These are phyloP conservation scores for Rhizophagus prolifer DNA, from an alignment of 192 early-diverging fungal species.

Conservation along the genomic window DNA sequence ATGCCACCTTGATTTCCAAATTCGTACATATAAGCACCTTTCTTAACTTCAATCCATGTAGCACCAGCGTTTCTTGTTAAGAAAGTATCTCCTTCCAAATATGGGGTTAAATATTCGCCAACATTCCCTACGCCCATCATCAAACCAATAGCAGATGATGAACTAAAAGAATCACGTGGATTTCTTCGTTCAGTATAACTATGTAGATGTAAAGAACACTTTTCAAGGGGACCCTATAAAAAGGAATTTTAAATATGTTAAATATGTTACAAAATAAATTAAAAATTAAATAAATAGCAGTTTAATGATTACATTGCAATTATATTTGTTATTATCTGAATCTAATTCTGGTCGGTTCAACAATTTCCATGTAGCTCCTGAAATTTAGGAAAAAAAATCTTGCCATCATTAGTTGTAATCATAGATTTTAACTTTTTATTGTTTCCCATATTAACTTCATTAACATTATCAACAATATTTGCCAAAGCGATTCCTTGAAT, in stretches of 20 bases:
- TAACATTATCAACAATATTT: constrained; percentile 78
- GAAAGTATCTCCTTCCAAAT: constrained; percentile 79
- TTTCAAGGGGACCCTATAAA: constrained; percentile 6
- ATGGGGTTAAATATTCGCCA: constrained; percentile 60
- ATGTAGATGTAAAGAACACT: constrained; percentile 79
- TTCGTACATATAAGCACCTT: constrained; percentile 88
- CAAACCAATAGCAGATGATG: constrained; percentile 77
- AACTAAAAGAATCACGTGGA: constrained; percentile 76
- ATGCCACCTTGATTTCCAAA: constrained; percentile 93
- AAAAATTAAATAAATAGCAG: neutral
- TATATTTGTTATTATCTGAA: neutral
- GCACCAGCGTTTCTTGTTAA: constrained; percentile 85
- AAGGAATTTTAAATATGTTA: neutral
- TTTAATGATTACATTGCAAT: neutral
- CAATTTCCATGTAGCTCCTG: neutral
- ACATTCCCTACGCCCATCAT: constrained; percentile 94
- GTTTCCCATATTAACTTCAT: constrained; percentile 58
- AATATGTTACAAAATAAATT: neutral
- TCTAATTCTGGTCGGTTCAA: neutral
- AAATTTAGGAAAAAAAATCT: neutral
- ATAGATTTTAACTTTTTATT: constrained; percentile 68
- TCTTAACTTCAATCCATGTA: constrained; percentile 78
- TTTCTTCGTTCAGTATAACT: constrained; percentile 84
- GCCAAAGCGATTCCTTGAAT: constrained; percentile 82
- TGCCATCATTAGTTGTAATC: constrained; percentile 90